phyloP scores from a whole-genome alignment of 345 rosid species.

The Acer negundo region DNA sequence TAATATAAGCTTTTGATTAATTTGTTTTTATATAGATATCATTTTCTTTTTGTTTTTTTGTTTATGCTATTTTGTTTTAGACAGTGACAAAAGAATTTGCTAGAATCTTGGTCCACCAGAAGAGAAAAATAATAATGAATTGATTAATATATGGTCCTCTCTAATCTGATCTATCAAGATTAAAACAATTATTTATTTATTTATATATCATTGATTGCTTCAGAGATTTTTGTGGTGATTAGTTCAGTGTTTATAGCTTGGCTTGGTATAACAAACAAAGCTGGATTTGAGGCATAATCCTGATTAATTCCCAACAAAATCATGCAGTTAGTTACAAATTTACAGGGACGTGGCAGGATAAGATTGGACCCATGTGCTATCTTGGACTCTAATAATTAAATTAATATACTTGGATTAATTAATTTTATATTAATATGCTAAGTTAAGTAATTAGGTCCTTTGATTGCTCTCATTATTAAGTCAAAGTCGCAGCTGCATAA shows the following conservation, averaged over 20 bases:
- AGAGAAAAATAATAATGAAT: not conserved
- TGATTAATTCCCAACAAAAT: not conserved
- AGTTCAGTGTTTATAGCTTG: not conserved
- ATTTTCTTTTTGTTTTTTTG: not conserved
- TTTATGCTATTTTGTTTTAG: not conserved
- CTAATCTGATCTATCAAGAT: not conserved
- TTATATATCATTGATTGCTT: not conserved
- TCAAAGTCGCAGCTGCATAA: not conserved
- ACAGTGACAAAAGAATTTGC: slow-evolving; percentile 8
- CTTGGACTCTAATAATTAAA: not conserved
- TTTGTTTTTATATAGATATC: not conserved
- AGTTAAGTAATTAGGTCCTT: not conserved
- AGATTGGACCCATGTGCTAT: not conserved
- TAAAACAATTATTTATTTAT: too few species aligned
- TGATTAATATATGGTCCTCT: too few species aligned
- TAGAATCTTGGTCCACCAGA: not conserved
- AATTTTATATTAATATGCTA: too few species aligned
- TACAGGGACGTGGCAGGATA: not conserved
- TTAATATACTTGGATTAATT: not conserved
- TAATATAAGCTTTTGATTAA: not conserved
- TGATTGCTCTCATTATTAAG: not conserved
- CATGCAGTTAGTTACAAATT: not conserved
- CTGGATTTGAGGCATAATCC: not conserved
- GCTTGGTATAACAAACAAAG: not conserved
- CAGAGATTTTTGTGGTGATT: slow-evolving; percentile 5